A percentile compares a stretch with the other conserved stretches of the same genome.
These are phyloP conservation scores for Kernera saxatilis DNA, from an alignment of 345 rosid species.

Conservation along the genomic window DNA sequence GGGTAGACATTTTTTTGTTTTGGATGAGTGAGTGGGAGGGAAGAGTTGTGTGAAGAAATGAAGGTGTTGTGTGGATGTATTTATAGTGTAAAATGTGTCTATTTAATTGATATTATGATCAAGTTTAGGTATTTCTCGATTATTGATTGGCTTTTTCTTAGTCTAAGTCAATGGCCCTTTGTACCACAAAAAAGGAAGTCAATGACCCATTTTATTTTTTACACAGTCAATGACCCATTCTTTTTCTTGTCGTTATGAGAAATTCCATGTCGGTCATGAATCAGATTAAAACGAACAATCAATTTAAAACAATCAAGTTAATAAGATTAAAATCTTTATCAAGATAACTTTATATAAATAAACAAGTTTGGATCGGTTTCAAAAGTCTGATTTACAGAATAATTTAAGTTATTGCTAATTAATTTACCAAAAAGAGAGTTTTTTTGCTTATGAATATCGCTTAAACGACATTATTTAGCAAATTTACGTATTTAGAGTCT, in stretches of 20 bases:
- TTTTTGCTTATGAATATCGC: neutral
- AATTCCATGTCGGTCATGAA: constrained; percentile 11
- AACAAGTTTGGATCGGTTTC: neutral
- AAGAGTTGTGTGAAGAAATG: constrained; percentile 12
- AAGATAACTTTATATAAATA: neutral
- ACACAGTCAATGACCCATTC: constrained; percentile 3
- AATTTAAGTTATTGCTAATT: neutral
- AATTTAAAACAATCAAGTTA: neutral
- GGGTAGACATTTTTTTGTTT: constrained; percentile 9
- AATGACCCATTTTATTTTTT: neutral
- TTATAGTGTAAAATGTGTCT: constrained; percentile 10
- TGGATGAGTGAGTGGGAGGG: neutral
- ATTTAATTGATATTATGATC: neutral
- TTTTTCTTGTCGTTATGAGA: constrained; percentile 3
- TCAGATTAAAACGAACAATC: neutral
- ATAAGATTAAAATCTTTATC: neutral
- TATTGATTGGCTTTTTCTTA: constrained; percentile 7
- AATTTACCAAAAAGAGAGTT: too few relatives aligned
- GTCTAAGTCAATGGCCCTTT: constrained; percentile 13
- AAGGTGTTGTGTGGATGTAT: constrained; percentile 8
- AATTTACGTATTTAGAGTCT: too few relatives aligned
- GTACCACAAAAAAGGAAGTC: constrained; percentile 7
- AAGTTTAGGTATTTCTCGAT: neutral
- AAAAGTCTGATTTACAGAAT: neutral
- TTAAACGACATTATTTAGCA: neutral